Conservation (phyloP, 2,329 filamentous ascomycete genomes). For the Phoma herbarum region DNA sequence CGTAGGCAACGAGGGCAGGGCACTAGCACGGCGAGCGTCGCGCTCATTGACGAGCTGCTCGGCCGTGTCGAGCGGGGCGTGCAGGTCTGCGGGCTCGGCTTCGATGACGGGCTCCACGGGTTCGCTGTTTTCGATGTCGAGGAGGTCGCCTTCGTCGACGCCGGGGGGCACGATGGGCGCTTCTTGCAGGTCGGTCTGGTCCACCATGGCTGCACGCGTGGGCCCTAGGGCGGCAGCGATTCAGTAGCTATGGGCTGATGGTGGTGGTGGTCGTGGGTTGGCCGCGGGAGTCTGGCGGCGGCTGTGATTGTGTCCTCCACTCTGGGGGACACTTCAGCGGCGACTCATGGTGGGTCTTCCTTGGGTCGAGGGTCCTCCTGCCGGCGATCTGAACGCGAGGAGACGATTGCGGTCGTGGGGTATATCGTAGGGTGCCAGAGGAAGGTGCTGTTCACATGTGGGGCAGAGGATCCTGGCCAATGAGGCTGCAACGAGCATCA, state of each 20-base stretch:
- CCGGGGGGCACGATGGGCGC: slow-evolving; percentile 47
- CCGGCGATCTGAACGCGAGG: background rate
- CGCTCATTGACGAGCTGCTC: background rate
- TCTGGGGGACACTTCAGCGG: slow-evolving; percentile 28
- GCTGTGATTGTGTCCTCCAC: slow-evolving; percentile 34
- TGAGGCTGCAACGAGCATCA: slow-evolving; percentile 13
- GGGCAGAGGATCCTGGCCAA: slow-evolving; percentile 28
- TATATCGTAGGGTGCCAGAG: slow-evolving; percentile 6
- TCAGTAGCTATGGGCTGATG: too few species aligned
- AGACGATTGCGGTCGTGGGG: slow-evolving; percentile 1
- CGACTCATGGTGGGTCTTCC: slow-evolving; percentile 29
- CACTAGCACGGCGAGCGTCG: slow-evolving; percentile 16
- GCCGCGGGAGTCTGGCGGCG: slow-evolving; percentile 24
- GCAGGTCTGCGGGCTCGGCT: slow-evolving; percentile 42
- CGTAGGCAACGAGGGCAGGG: slow-evolving; percentile 13
- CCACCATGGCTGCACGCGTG: slow-evolving; percentile 33
- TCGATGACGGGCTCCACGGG: slow-evolving; percentile 47
- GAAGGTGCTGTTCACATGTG: slow-evolving; percentile 22
- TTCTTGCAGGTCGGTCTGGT: slow-evolving; percentile 34
- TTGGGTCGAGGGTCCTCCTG: slow-evolving; percentile 33
- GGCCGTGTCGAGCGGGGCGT: slow-evolving; percentile 45
- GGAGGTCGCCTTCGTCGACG: slow-evolving; percentile 50
- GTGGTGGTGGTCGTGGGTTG: slow-evolving; percentile 22
- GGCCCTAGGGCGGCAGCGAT: too few species aligned
- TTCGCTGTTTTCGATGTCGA: slow-evolving; percentile 40